Evolutionary conservation across 148 eudicot genomes (phyloP), one percentile per base, ranked within the genome.

Genomic region (Cornus florida): DNA sequence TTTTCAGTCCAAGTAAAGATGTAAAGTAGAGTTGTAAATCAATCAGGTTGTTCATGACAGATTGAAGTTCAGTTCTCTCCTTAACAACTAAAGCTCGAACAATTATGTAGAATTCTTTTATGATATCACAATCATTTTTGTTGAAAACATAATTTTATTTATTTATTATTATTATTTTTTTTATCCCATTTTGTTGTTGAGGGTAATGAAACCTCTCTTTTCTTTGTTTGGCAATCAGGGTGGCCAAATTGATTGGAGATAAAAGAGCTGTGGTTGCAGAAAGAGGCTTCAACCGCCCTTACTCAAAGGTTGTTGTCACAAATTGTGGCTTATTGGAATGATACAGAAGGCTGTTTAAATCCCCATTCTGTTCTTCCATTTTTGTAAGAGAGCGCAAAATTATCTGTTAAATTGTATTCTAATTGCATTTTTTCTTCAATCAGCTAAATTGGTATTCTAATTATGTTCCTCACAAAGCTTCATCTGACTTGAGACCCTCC

Each of bases 261-360:
- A 95, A 93, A 83, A 90, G 98, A 81, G 98, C 98, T 16, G 97
- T 93, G 10, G 98, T 95, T 48, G 97, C 98, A 59, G 98, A 95
- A 73, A 87, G 97, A 85, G 98, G 98, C 7, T 95, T 95, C 86
- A 95, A 95, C 79, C 87, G 98, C 56, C 98, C 97, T 24, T 95
- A 95, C 80, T 86, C 97, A 1, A 95, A 93, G 82, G 92, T 95
- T 67, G 64, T 85, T 11, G 84, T 93, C 75, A 89, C 92, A 10
- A 93, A 95, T 72, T 95, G 99, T 50, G 99, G 97, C 38, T 85
- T 92, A 78, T 76, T 92, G 32, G 89, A 82, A 70, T 90, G 82
- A 87, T 31, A 53, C 35, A 60, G 67, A 67, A 75, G 72, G 75
- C 65, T 23, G n/a, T 9, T 68, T 23, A n/a, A 46, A 50, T 46